Evolutionary conservation across 371 early-diverging fungal genomes (phyloP), one percentile per base, ranked within the genome.

Genomic region (Syncephalis fuscata): DNA sequence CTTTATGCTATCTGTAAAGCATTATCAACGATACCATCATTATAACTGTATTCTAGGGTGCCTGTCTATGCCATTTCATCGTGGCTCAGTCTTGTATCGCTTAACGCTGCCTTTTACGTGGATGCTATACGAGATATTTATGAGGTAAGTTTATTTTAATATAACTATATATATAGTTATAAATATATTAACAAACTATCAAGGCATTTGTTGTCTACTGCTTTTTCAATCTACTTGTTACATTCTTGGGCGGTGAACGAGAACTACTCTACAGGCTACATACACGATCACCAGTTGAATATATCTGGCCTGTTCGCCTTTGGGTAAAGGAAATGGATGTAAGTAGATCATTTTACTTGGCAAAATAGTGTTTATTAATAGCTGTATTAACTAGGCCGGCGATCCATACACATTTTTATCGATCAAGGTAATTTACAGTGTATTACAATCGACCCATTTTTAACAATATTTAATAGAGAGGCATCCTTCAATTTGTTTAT

Each of bases 191-290:
- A 15, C 7, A 9, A 22, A 25, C 36, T 36, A 21, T 43, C 39
- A 46, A 76, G 75, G 94, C 93, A 10, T 93, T 94, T 69, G 96
- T 93, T 17, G 82, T 95, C 38, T 95, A 91, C 64, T 80, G 88
- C 51, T 95, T 95, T 62, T 89, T 93, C 66, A 82, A 72, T 26
- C 65, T 95, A 25, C 61, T 93, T 44, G 75, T 93, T 25, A 85
- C 78, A 61, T 88, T 88, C 51, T 68, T 93, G 42, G 94, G 88
- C n/a, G 96, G 96, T 10, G 94, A 95, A 55, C 72, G 93, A 39
- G 72, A 75, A 0, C 59, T 92, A 46, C 67, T 90, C 44, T 73
- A 72, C 46, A 79, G 73, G 71, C 62, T 92, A 42, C 80, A 82
- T 54, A 72, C 76, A 24, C 70, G 85, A 15, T 73, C 79, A 10